phyloP scores from a whole-genome alignment of 345 rosid genomes.

The Linum lewisii region DNA sequence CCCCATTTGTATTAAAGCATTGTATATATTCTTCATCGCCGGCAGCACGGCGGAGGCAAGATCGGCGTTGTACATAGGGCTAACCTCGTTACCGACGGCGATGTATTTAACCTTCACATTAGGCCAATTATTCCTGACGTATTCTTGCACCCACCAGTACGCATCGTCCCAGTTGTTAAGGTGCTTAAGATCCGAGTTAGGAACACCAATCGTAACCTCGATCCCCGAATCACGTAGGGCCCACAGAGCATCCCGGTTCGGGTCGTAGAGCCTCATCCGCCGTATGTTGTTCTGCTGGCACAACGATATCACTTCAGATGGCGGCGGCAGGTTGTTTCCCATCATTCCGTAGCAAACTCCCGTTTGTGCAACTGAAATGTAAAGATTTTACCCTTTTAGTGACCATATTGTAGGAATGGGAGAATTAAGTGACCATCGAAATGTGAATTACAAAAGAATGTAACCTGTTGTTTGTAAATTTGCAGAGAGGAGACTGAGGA shows the following conservation, averaged over 20 bases:
- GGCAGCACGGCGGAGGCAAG: slow-evolving; percentile 26
- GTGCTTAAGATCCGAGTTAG: slow-evolving; percentile 28
- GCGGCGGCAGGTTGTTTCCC: slow-evolving; percentile 39
- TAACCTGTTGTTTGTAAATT: slow-evolving; percentile 18
- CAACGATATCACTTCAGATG: slow-evolving; percentile 20
- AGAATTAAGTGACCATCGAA: too few species aligned
- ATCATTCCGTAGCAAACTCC: slow-evolving; percentile 44
- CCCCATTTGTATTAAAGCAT: slow-evolving; percentile 24
- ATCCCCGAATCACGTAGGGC: slow-evolving; percentile 38
- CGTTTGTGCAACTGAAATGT: slow-evolving; percentile 21
- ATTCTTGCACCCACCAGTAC: slow-evolving; percentile 28
- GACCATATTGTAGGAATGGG: background rate
- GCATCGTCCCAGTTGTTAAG: slow-evolving; percentile 26
- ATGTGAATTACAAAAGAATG: background rate
- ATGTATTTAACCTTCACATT: slow-evolving; percentile 30
- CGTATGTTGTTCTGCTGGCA: slow-evolving; percentile 28
- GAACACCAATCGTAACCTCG: slow-evolving; percentile 35
- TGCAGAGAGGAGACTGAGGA: slow-evolving; percentile 16
- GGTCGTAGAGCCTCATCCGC: slow-evolving; percentile 38
- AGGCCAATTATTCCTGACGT: slow-evolving; percentile 23
- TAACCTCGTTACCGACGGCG: slow-evolving; percentile 39
- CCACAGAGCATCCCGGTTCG: slow-evolving; percentile 25
- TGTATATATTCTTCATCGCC: slow-evolving; percentile 24
- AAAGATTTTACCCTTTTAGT: background rate
- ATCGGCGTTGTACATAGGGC: slow-evolving; percentile 17